Conservation (phyloP, 192 early-diverging fungal genomes). For the Kappamyces sp. region DNA sequence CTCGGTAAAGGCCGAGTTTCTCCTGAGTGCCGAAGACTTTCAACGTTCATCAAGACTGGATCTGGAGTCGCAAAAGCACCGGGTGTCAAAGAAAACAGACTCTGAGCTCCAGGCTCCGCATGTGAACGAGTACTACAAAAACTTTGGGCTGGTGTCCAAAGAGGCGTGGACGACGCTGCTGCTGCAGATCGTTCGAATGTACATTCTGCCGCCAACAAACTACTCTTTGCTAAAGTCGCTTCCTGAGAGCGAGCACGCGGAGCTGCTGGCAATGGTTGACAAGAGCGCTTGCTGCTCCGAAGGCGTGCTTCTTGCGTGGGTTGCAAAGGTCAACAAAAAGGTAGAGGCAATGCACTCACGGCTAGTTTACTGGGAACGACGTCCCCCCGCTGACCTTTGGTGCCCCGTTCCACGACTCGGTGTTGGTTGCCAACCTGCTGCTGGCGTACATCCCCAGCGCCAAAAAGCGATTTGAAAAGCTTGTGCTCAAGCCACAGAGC, state of each 20-base stretch:
- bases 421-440: slow-evolving; percentile 32
- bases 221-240: slow-evolving; percentile 25
- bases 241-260: slow-evolving; percentile 9
- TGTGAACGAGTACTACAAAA: slow-evolving; percentile 9
- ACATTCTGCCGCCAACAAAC: slow-evolving; percentile 21
- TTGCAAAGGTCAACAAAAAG: slow-evolving; percentile 38
- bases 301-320: slow-evolving; percentile 40
- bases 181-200: slow-evolving; percentile 42
- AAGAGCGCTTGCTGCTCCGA: slow-evolving; percentile 16
- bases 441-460: slow-evolving; percentile 29
- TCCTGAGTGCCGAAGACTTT: slow-evolving; percentile 40
- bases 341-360: slow-evolving; percentile 11
- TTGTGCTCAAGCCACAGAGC: slow-evolving; percentile 11
- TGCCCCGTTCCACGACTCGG: slow-evolving; percentile 26
- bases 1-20: slow-evolving; percentile 40
- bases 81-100: slow-evolving; percentile 17
- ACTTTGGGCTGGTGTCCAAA: slow-evolving; percentile 37
- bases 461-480: slow-evolving; percentile 19
- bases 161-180: slow-evolving; percentile 45
- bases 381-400: slow-evolving; percentile 21
- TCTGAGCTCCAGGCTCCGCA: slow-evolving; percentile 9
- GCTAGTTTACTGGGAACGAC: too few species aligned
- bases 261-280: slow-evolving; percentile 28
- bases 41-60: slow-evolving; percentile 1
- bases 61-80: slow-evolving; percentile 16